phyloP scores from a whole-genome alignment of 2,329 filamentous ascomycete genomes.

The Pleurostoma richardsiae region DNA sequence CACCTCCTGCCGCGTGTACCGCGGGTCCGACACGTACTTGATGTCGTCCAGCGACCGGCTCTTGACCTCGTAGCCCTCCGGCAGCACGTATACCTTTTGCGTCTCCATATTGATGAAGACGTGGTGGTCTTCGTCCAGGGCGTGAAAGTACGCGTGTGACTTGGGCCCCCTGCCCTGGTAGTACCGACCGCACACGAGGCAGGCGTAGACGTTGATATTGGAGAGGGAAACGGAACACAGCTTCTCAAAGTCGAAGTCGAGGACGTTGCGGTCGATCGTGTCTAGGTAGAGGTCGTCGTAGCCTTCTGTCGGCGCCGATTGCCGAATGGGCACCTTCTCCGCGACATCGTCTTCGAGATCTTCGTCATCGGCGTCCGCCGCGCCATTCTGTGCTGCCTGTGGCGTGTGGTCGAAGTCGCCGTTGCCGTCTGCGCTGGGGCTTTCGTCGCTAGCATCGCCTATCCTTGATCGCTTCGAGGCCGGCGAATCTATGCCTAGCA shows the following conservation, averaged over 20 bases:
- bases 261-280: conserved; percentile 85
- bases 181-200: conserved; percentile 95
- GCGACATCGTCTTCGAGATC: conserved; percentile 35
- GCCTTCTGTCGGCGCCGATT: conserved; percentile 75
- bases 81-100: conserved; percentile 85
- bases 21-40: conserved; percentile 93
- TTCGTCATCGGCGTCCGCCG: conserved; percentile 20
- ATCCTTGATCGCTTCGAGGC: conserved; percentile 53
- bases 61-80: conserved; percentile 94
- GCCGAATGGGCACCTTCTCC: conserved; percentile 51
- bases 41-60: conserved; percentile 96
- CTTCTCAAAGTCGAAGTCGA: conserved; percentile 99
- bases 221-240: conserved; percentile 92
- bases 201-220: conserved; percentile 98
- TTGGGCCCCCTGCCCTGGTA: conserved; percentile 91
- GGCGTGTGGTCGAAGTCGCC: conserved; percentile 22
- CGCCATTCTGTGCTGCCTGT: conserved; percentile 14
- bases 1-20: conserved; percentile 76
- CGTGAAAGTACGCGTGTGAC: conserved; percentile 96
- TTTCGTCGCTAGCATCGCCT: conserved; percentile 27
- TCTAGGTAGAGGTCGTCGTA: conserved; percentile 97
- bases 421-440: conserved; percentile 18
- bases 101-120: conserved; percentile 98
- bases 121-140: conserved; percentile 91
- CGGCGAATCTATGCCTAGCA: conserved; percentile 49